phyloP scores from a whole-genome alignment of 192 early-diverging fungal species.

The Mortierella claussenii region DNA sequence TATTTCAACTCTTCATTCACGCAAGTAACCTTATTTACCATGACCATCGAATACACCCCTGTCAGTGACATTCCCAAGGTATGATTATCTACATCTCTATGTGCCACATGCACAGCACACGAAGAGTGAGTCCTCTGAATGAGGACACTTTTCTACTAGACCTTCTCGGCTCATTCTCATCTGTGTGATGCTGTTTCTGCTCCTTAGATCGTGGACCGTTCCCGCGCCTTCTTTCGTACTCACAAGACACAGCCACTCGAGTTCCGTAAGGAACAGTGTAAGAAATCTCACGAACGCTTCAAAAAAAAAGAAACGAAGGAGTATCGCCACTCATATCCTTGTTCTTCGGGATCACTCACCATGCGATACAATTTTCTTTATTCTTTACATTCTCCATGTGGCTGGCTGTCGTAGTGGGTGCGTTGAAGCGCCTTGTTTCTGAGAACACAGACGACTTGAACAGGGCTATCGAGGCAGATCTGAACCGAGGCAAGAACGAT shows the following conservation, averaged over 20 bases:
- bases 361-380: neutral
- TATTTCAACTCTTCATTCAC: no score
- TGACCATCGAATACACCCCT: constrained; percentile 29
- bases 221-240: constrained; percentile 17
- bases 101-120: no score
- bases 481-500: constrained; percentile 58
- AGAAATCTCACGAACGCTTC: neutral
- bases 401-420: constrained; percentile 16
- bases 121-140: no score
- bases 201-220: constrained; percentile 34
- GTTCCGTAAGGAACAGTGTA: constrained; percentile 69
- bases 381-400: neutral
- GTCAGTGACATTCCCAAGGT: constrained; percentile 41
- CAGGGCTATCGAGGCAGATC: constrained; percentile 64
- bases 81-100: neutral
- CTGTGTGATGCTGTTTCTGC: neutral
- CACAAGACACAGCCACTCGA: constrained; percentile 55
- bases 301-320: no score
- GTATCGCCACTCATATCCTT: no score
- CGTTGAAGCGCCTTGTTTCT: constrained; percentile 37
- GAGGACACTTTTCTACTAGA: no score
- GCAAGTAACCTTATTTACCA: constrained; percentile 1
- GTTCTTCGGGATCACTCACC: no score
- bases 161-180: no score
- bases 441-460: constrained; percentile 61